These are phyloP conservation scores for Fusarium phyllophilum DNA, from an alignment of 2,329 filamentous ascomycete genomes.

Conservation along the genomic window DNA sequence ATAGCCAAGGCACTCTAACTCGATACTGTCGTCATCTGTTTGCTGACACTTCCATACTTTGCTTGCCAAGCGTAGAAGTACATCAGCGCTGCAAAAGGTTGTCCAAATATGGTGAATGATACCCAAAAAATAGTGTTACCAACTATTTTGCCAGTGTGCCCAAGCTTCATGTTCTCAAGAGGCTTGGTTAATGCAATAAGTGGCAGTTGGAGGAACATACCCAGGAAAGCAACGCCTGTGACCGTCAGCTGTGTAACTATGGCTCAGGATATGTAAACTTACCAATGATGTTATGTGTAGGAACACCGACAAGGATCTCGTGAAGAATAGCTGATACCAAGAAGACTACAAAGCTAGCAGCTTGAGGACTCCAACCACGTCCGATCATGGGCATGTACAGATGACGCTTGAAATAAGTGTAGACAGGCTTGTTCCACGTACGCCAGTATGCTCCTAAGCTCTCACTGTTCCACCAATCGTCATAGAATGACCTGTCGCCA, in stretches of 20 bases:
- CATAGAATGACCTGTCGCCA: slow-evolving; percentile 93
- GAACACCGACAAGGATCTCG: slow-evolving; percentile 91
- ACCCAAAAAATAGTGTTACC: slow-evolving; percentile 98
- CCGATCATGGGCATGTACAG: slow-evolving; percentile 90
- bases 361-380: slow-evolving; percentile 77
- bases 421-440: slow-evolving; percentile 97
- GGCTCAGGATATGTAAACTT: slow-evolving; percentile 43
- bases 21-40: slow-evolving; percentile 43
- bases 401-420: slow-evolving; percentile 95
- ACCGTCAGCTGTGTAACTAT: slow-evolving; percentile 13
- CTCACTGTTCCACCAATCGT: slow-evolving; percentile 97
- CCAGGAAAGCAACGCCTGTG: slow-evolving; percentile 86
- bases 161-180: slow-evolving; percentile 80
- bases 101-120: slow-evolving; percentile 93
- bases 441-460: slow-evolving; percentile 92
- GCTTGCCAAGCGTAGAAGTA: slow-evolving; percentile 99
- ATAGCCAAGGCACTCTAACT: slow-evolving; percentile 1
- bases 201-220: slow-evolving; percentile 94
- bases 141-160: slow-evolving; percentile 76
- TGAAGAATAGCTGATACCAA: slow-evolving; percentile 88
- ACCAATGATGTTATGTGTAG: slow-evolving; percentile 94
- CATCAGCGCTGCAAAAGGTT: slow-evolving; percentile 89
- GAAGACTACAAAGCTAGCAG: slow-evolving; percentile 86
- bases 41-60: slow-evolving; percentile 88
- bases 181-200: slow-evolving; percentile 84